Percentiles rank a stretch among this genome's conserved stretches.
phyloP scores from a whole-genome alignment of 2,329 filamentous ascomycete species.

The Seiridium unicorne region DNA sequence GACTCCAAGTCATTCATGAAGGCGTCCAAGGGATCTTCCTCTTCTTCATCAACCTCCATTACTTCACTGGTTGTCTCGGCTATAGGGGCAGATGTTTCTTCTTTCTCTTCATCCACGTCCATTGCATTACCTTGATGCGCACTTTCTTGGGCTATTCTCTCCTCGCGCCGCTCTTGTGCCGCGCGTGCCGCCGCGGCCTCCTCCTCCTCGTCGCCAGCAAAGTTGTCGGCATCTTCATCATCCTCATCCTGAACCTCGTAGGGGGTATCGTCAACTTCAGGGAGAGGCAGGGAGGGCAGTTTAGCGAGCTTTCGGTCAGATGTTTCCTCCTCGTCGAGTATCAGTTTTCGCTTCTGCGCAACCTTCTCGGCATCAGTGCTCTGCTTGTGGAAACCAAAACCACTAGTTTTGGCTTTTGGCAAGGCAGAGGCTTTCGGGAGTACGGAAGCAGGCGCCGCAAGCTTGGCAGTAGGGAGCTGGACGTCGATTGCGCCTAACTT shows the following conservation, averaged over 20 bases:
- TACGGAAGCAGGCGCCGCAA: conserved; percentile 21
- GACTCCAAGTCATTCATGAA: conserved; percentile 78
- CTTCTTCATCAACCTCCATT: conserved; percentile 65
- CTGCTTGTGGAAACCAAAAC: conserved; percentile 78
- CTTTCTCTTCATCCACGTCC: conserved; percentile 31
- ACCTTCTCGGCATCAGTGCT: conserved; percentile 64
- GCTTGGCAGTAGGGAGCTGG: conserved; percentile 32
- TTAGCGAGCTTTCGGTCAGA: conserved; percentile 87
- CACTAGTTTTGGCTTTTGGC: conserved; percentile 72
- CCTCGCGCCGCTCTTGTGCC: conserved; percentile 80
- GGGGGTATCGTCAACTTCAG: conserved; percentile 58
- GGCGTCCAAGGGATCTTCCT: conserved; percentile 89
- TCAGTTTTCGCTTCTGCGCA: conserved; percentile 70
- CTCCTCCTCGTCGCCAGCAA: conserved; percentile 83
- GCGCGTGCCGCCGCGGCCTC: conserved; percentile 81
- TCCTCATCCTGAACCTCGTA: conserved; percentile 61
- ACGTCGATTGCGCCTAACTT: conserved; percentile 48
- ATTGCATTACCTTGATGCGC: conserved; percentile 47
- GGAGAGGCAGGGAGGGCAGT: conserved; percentile 73
- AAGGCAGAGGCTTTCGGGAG: conserved; percentile 46
- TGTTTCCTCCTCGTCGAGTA: conserved; percentile 86
- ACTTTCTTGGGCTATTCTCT: conserved; percentile 54
- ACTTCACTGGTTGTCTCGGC: conserved; percentile 29
- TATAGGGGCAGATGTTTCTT: conserved; percentile 13
- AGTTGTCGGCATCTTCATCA: conserved; percentile 72